Evolutionary conservation across 768 basidiomycete genomes (phyloP), one percentile per base, ranked within the genome.

Genomic region (Rubroboletus satanas): DNA sequence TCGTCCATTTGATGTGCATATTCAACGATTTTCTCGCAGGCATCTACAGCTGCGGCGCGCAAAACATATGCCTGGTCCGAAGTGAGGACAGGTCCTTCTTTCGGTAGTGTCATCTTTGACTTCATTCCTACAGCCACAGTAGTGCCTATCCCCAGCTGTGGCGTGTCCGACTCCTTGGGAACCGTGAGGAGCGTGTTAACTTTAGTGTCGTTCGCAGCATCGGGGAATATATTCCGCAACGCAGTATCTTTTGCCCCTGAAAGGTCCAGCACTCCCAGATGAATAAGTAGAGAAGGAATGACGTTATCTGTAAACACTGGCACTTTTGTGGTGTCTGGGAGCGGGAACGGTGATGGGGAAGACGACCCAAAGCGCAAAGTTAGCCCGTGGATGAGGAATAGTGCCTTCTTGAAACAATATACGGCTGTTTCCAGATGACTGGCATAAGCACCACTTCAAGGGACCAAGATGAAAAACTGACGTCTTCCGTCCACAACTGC

Each of bases 401-500:
- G 74, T 2, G 88, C 91, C 66, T 94, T 96, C 71, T 93, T 93
- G 79, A 93, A 91, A 65, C 90, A 83, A 71, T 91, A 94, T 23
- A 93, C 77, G n/a, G 82, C 90, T 92, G 35, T 52, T 41, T 43
- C 36, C 49, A 44, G 23, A 41, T 23, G 32, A 47, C 26, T 15
- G 36, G 31, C 45, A 46, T 44, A 4, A 53, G 46, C 36, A 21
- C 14, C 23, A 57, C 44, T 41, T 45, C 23, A 38, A 29, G 21
- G n/a, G 36, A 47, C 41, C 37, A 53, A 49, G 36, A 55, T 62
- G 45, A 56, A 51, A 47, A 31, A 65, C 71, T 60, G 50, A 90
- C 90, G 79, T 69, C 79, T 75, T 32, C 78, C 83, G 41, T 88
- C 70, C 10, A 93, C 82, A 6, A 78, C 53, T 26, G 80, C 76